Evolutionary conservation across 331 rosid species (phyloP).

Genomic region (Telfairia occidentalis): DNA sequence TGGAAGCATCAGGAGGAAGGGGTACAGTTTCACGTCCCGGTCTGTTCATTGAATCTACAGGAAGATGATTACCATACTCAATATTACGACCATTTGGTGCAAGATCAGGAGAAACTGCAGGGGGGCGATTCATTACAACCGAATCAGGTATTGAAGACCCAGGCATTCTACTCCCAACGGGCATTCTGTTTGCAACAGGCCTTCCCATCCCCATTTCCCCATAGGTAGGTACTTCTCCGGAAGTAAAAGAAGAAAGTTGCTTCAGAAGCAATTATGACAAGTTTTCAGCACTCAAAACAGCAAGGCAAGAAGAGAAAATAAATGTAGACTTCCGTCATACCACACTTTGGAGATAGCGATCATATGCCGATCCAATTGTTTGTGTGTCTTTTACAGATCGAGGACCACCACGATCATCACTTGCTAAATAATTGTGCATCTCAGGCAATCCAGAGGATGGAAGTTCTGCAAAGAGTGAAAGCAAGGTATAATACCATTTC

Average conservation of each 20-base stretch:
- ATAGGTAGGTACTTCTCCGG: conserved; percentile 52
- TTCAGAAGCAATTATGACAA: conserved; percentile 23
- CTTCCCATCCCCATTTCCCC: conserved; percentile 53
- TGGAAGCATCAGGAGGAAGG: conserved; percentile 79
- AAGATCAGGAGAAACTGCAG: conserved; percentile 28
- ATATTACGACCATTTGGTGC: conserved; percentile 43
- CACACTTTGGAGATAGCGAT: conserved; percentile 73
- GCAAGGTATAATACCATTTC: neutral
- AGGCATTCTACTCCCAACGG: conserved; percentile 36
- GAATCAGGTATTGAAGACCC: conserved; percentile 42
- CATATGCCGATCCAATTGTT: conserved; percentile 68
- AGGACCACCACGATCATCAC: conserved; percentile 42
- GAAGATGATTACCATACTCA: conserved; percentile 44
- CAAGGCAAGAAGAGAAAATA: conserved; percentile 12
- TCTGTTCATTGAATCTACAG: conserved; percentile 43
- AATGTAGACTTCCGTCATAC: conserved; percentile 26
- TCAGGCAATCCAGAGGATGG: conserved; percentile 49
- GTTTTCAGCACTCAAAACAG: conserved; percentile 15
- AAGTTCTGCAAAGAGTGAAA: conserved; percentile 26
- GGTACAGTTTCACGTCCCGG: conserved; percentile 59
- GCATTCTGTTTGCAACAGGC: conserved; percentile 39
- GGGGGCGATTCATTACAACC: conserved; percentile 36
- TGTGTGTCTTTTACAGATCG: conserved; percentile 40
- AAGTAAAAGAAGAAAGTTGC: conserved; percentile 46
- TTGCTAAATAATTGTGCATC: conserved; percentile 43